Evolutionary conservation across 2,329 filamentous ascomycete species (phyloP), one percentile per base, ranked within the genome.

Genomic region (Botryotinia convoluta): DNA sequence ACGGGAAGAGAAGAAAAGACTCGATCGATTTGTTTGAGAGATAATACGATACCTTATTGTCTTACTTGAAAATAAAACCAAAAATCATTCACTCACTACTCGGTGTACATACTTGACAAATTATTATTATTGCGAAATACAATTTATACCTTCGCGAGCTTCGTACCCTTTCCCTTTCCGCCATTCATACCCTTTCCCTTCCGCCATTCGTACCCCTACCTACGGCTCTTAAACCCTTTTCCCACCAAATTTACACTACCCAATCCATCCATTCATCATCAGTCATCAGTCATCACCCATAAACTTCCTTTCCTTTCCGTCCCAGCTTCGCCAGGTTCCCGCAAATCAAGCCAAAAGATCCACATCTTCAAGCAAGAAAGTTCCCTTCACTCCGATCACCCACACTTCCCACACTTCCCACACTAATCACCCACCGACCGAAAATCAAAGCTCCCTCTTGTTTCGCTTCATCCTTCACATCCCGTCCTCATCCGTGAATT

Each of bases 401-500:
- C 37, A 62, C 60, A 9, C 35, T 39, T 26, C 37, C 37, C 59
- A 62, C 59, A n/a, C 10, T 3, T 39, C 9, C 59, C 48, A 54
- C 59, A n/a, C 59, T 16, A 61, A 60, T 12, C 37, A n/a, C 18
- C 61, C 61, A 63, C 61, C 61, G 61, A 63, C 61, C 61, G 61
- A 63, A 32, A 63, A 63, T 44, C 39, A 29, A 42, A 63, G 39
- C 26, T n/a, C 16, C n/a, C 16, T 44, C 35, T 32, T 42, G 61
- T 63, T 63, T 63, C 61, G 61, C 61, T 63, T 42, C 61, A 44
- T 63, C 16, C 42, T n/a, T 29, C 37, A 29, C 61, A 44, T 63
- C 61, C 61, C 61, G 61, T 63, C 61, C 61, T 44, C 39, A 44
- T 63, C 61, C 61, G 61, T 44, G n/a, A 63, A 63, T 18, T 20